Percentiles rank a stretch among this genome's conserved stretches.
phyloP scores from a whole-genome alignment of 805 yeast species.

The Monosporozyma siamensis region DNA sequence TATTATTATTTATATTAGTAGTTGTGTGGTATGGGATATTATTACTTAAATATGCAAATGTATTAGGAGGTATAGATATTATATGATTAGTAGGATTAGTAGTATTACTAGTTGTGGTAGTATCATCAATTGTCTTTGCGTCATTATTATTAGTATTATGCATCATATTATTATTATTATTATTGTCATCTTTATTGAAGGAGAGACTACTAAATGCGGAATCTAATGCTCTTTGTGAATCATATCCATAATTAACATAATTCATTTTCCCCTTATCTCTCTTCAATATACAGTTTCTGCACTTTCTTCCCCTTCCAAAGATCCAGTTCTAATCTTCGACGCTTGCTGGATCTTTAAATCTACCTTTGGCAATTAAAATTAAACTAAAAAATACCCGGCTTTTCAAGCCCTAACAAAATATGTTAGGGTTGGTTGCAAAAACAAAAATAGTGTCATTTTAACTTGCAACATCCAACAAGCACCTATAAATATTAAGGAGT shows the following conservation, averaged over 20 bases:
- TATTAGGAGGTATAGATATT: neutral
- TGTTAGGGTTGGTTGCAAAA: neutral
- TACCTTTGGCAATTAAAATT: neutral
- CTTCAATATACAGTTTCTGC: neutral
- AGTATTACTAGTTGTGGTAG: neutral
- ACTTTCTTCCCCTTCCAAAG: neutral
- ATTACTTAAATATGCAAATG: neutral
- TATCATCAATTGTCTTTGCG: neutral
- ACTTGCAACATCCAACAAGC: no score
- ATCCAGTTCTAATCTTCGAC: neutral
- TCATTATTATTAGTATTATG: neutral
- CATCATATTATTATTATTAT: neutral
- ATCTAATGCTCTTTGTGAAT: constrained; percentile 9
- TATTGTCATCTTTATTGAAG: constrained; percentile 1
- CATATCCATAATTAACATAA: constrained; percentile 11
- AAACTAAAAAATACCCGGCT: neutral
- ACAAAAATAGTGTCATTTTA: no score
- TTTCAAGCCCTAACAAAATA: neutral
- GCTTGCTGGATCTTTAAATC: neutral
- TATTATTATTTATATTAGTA: neutral
- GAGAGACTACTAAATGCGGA: constrained; percentile 9
- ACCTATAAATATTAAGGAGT: no score
- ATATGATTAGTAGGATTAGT: neutral
- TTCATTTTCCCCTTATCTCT: constrained; percentile 7
- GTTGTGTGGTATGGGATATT: neutral